These are phyloP conservation scores for Scytalidium lignicola DNA, from an alignment of 2,329 filamentous ascomycete genomes.

Conservation along the genomic window DNA sequence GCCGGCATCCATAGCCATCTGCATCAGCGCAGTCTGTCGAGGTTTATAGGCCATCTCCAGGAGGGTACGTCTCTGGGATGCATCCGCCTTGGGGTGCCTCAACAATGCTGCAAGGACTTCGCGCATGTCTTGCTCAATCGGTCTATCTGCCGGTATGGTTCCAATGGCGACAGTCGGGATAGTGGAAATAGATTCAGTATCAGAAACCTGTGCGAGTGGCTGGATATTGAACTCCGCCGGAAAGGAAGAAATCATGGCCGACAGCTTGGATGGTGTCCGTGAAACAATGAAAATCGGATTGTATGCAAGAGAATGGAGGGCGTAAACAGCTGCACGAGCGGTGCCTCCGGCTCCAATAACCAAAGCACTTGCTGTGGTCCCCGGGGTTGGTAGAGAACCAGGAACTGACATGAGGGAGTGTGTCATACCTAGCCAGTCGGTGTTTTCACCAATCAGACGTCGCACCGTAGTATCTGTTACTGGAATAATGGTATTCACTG, in stretches of 20 bases:
- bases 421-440: slow-evolving; percentile 92
- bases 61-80: slow-evolving; percentile 49
- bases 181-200: slow-evolving; percentile 43
- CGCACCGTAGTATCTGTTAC: slow-evolving; percentile 31
- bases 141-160: slow-evolving; percentile 83
- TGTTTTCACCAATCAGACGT: slow-evolving; percentile 79
- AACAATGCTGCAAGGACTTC: slow-evolving; percentile 55
- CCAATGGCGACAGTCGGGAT: slow-evolving; percentile 72
- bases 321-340: slow-evolving; percentile 84
- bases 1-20: slow-evolving; percentile 68
- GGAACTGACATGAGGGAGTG: slow-evolving; percentile 51
- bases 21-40: slow-evolving; percentile 75
- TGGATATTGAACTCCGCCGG: slow-evolving; percentile 66
- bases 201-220: slow-evolving; percentile 50
- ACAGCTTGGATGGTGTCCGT: slow-evolving; percentile 64
- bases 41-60: slow-evolving; percentile 98
- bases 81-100: slow-evolving; percentile 32
- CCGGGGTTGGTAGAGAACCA: slow-evolving; percentile 9
- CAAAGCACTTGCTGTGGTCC: slow-evolving; percentile 50
- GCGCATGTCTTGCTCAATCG: slow-evolving; percentile 68
- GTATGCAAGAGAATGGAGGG: slow-evolving; percentile 78
- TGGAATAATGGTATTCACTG: slow-evolving; percentile 88
- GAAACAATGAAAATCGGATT: slow-evolving; percentile 83
- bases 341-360: slow-evolving; percentile 92
- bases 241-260: slow-evolving; percentile 66